Conservation (phyloP, 805 yeast genomes). For the Millerago galiae region DNA sequence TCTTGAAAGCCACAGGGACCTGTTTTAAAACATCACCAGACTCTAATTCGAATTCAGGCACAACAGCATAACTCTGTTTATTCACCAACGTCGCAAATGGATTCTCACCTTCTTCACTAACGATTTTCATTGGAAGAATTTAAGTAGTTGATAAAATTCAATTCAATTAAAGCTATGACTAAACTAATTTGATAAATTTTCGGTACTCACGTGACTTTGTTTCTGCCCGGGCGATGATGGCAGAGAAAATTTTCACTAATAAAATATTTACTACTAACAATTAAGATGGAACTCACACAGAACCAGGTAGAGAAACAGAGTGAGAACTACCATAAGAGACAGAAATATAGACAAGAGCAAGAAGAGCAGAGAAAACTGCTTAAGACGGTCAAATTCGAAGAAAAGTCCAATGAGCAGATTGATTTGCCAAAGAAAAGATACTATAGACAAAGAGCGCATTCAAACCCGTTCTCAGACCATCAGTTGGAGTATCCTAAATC, state of each 20-base stretch:
- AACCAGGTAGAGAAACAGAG: slow-evolving; percentile 4
- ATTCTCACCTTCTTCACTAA: slow-evolving; percentile 44
- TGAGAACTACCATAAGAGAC: slow-evolving; percentile 27
- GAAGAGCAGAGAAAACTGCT: slow-evolving; percentile 41
- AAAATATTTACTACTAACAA: too few relatives aligned
- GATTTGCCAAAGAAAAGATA: slow-evolving; percentile 73
- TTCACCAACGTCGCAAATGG: slow-evolving; percentile 64
- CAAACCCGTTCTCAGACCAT: slow-evolving; percentile 96
- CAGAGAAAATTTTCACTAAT: background rate
- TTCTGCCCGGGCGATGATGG: background rate
- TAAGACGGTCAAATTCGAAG: slow-evolving; percentile 41
- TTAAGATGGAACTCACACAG: too few relatives aligned
- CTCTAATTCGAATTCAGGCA: slow-evolving; percentile 72
- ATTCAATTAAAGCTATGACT: background rate
- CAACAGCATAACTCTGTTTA: slow-evolving; percentile 70
- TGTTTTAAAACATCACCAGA: slow-evolving; percentile 67
- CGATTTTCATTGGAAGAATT: slow-evolving; percentile 1
- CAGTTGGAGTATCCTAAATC: slow-evolving; percentile 77
- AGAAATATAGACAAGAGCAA: slow-evolving; percentile 38
- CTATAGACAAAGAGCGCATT: slow-evolving; percentile 95
- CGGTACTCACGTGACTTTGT: background rate
- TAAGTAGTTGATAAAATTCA: background rate
- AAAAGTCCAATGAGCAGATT: slow-evolving; percentile 18
- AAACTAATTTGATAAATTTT: background rate
- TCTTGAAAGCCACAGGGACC: slow-evolving; percentile 91